Percentiles rank a stretch among this genome's conserved stretches.
These are phyloP conservation scores for Ganoderma sp. DNA, from an alignment of 1,284 basidiomycete genomes.

Conservation along the genomic window DNA sequence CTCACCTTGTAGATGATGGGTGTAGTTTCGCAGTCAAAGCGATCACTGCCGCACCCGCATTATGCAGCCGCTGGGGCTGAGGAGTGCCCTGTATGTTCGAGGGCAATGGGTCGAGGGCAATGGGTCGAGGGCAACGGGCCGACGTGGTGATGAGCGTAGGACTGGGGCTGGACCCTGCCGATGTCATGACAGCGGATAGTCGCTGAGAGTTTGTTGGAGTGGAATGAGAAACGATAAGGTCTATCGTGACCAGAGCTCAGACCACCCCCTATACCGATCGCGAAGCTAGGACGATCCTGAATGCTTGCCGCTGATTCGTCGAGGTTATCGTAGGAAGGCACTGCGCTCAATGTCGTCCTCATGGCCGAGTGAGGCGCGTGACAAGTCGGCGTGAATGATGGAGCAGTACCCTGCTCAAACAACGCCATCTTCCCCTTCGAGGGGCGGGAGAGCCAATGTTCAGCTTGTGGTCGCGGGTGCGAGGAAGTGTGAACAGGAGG, in stretches of 20 bases:
- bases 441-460: conserved; percentile 77
- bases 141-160: no score
- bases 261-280: conserved; percentile 26
- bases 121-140: no score
- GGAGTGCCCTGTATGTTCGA: no score
- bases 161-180: no score
- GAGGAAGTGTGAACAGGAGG: conserved; percentile 39
- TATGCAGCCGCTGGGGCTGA: no score
- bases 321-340: conserved; percentile 44
- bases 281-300: conserved; percentile 14
- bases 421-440: conserved; percentile 85
- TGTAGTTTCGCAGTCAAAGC: no score
- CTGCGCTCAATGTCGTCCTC: conserved; percentile 40
- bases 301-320: conserved; percentile 24
- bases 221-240: conserved; percentile 98
- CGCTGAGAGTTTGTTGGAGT: conserved; percentile 90
- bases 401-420: conserved; percentile 73
- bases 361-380: conserved; percentile 37
- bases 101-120: no score
- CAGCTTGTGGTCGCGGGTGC: conserved; percentile 80
- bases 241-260: conserved; percentile 70
- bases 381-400: conserved; percentile 51
- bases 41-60: no score
- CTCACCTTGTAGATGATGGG: no score
- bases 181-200: no score